Evolutionary conservation across 768 basidiomycete species (phyloP), one percentile per base, ranked within the genome.

Genomic region (Tylopilus rubrobrunneus): DNA sequence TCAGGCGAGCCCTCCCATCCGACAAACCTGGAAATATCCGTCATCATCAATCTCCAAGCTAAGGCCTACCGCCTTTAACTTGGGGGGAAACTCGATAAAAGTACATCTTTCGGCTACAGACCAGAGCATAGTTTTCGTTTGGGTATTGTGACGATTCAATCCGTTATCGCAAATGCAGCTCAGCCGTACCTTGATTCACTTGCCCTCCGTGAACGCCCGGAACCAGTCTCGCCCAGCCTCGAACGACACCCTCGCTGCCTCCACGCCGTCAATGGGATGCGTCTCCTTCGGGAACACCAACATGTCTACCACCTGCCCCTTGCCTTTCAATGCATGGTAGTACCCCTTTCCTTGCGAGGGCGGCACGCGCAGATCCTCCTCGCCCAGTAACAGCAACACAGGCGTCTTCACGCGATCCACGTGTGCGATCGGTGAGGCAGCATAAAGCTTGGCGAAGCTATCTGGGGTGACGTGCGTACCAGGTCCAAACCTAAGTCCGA

Each of bases 191-290:
- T 3, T 19, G 19, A 15, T 34, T 51, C 19, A 51, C 10, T 33
- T 40, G 39, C 29, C 34, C 23, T 23, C 17, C 10, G 56, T 49
- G 37, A 68, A 68, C 5, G 40, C 57, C 42, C 59, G 67, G 48
- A 86, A 76, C 77, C 81, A 86, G 52, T 80, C 78, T 41, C 74
- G 62, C 49, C 71, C 70, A 5, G 78, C 78, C 62, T 84, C 80
- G 58, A 77, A 84, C 7, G 71, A 69, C 17, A 80, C 75, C 56
- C 74, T 76, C n/a, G 75, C 74, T 1, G 81, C 76, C 62, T 85
- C 84, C 4, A 87, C 82, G 0, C 83, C 81, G 17, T 85, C 85
- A 7, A 87, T 64, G 4, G 83, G 73, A 65, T 89, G 87, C 1
- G 77, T 74, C 59, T 86, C 83, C 23, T 81, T 78, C 21, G 79